These are phyloP conservation scores for Kwoniella shivajii DNA, from an alignment of 1,284 basidiomycete genomes.

Conservation along the genomic window DNA sequence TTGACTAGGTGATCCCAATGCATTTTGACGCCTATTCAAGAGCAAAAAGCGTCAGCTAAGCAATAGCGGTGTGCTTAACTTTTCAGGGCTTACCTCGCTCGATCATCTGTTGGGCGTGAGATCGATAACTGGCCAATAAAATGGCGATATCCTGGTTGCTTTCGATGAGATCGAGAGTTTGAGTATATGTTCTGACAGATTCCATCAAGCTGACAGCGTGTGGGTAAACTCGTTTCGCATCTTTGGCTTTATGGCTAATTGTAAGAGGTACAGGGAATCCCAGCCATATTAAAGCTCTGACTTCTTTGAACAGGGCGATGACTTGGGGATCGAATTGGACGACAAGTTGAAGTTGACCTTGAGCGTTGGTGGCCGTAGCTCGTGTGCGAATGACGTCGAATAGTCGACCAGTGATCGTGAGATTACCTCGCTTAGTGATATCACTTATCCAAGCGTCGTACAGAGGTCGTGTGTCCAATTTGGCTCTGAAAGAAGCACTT, in stretches of 20 bases:
- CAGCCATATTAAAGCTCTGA: constrained; percentile 92
- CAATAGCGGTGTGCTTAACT: neutral
- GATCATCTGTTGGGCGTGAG: constrained; percentile 88
- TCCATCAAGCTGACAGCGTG: constrained; percentile 99
- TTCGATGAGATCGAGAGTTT: constrained; percentile 87
- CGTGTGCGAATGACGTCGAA: constrained; percentile 89
- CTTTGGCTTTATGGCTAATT: constrained; percentile 94
- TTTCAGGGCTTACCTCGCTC: constrained; percentile 62
- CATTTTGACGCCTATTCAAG: constrained; percentile 64
- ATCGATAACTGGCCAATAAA: constrained; percentile 88
- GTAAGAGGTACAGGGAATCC: constrained; percentile 93
- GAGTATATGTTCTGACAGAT: constrained; percentile 92
- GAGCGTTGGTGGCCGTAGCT: constrained; percentile 57
- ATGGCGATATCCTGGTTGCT: constrained; percentile 87
- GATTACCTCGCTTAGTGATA: constrained; percentile 75
- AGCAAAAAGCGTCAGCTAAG: neutral
- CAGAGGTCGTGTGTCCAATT: constrained; percentile 89
- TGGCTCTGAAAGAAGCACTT: constrained; percentile 87
- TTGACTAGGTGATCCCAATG: constrained; percentile 97
- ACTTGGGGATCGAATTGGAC: constrained; percentile 98
- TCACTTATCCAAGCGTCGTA: constrained; percentile 97
- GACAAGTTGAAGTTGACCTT: constrained; percentile 76
- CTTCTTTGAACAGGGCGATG: constrained; percentile 97
- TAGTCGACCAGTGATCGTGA: constrained; percentile 91
- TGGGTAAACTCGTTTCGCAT: constrained; percentile 96